phyloP scores from a whole-genome alignment of 177 flowering plant species.

The Tripterygium wilfordii region DNA sequence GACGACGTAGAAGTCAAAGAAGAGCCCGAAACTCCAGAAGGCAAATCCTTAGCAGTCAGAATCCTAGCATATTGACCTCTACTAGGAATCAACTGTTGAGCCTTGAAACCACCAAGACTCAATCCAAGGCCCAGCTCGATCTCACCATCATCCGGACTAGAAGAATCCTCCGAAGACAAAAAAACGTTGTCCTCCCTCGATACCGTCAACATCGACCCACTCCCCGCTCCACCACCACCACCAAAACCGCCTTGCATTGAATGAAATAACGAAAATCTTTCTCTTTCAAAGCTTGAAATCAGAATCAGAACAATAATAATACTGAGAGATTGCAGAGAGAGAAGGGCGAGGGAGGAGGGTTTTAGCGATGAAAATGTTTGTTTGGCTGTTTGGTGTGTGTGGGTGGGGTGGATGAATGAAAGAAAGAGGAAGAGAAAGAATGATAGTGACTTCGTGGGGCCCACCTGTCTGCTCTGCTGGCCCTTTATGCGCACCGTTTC shows the following conservation, averaged over 20 bases:
- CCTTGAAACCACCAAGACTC: conserved; percentile 21
- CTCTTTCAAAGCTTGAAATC: no score
- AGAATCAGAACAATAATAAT: no score
- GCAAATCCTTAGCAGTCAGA: conserved; percentile 39
- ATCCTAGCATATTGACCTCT: conserved; percentile 26
- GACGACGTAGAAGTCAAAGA: conserved; percentile 27
- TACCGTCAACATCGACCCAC: conserved; percentile 27
- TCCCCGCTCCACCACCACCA: conserved; percentile 8
- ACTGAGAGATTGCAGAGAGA: no score
- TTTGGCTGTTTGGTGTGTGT: background rate
- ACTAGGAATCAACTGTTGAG: background rate
- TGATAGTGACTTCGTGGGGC: conserved; percentile 5
- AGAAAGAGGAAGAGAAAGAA: conserved; percentile 1
- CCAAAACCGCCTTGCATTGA: conserved; percentile 12
- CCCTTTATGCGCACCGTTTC: conserved; percentile 22
- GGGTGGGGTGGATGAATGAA: background rate
- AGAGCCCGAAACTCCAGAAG: conserved; percentile 10
- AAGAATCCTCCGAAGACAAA: conserved; percentile 35
- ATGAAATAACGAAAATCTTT: no score
- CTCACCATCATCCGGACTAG: conserved; percentile 39
- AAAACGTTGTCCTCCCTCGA: conserved; percentile 26
- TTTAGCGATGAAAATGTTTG: background rate
- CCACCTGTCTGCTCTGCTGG: conserved; percentile 23
- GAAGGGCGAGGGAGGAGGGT: background rate
- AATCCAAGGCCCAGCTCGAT: conserved; percentile 50